Evolutionary conservation across 805 yeast species (phyloP).

Genomic region (Nakazawaea anatomiae): DNA sequence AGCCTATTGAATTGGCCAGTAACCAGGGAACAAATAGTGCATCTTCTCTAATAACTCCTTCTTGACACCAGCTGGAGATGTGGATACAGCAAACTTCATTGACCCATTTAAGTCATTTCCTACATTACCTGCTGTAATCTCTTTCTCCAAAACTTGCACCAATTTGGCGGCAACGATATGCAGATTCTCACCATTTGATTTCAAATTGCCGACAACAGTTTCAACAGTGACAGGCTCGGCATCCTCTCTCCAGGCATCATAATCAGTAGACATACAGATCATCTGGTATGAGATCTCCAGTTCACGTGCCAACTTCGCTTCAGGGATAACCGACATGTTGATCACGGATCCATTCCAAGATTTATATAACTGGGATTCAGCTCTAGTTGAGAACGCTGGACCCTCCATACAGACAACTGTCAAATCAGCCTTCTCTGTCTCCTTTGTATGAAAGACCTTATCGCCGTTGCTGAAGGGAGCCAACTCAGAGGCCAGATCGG

Average conservation of each 20-base stretch:
- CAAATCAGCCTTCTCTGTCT: conserved; percentile 63
- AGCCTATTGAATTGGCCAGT: conserved; percentile 51
- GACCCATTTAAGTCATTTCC: conserved; percentile 71
- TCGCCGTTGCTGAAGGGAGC: conserved; percentile 44
- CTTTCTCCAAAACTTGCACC: conserved; percentile 60
- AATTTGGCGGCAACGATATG: conserved; percentile 66
- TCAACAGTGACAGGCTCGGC: conserved; percentile 99
- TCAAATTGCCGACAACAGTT: conserved; percentile 85
- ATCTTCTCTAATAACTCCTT: conserved; percentile 69
- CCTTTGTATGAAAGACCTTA: conserved; percentile 59
- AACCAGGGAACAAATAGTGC: conserved; percentile 86
- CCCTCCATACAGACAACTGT: conserved; percentile 98
- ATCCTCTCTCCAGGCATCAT: conserved; percentile 95
- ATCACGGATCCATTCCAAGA: conserved; percentile 92
- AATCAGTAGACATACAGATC: conserved; percentile 98
- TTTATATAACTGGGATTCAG: conserved; percentile 84
- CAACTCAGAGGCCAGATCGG: conserved; percentile 36
- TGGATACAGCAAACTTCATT: conserved; percentile 78
- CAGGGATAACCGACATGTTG: conserved; percentile 97
- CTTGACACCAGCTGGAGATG: conserved; percentile 67
- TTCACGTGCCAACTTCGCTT: conserved; percentile 93
- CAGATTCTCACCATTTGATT: conserved; percentile 85
- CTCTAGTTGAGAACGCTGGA: conserved; percentile 95
- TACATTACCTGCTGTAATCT: conserved; percentile 49
- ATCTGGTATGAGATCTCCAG: conserved; percentile 96